These are phyloP conservation scores for Berkeleyomyces basicola DNA, from an alignment of 2,329 filamentous ascomycete genomes.

Conservation along the genomic window DNA sequence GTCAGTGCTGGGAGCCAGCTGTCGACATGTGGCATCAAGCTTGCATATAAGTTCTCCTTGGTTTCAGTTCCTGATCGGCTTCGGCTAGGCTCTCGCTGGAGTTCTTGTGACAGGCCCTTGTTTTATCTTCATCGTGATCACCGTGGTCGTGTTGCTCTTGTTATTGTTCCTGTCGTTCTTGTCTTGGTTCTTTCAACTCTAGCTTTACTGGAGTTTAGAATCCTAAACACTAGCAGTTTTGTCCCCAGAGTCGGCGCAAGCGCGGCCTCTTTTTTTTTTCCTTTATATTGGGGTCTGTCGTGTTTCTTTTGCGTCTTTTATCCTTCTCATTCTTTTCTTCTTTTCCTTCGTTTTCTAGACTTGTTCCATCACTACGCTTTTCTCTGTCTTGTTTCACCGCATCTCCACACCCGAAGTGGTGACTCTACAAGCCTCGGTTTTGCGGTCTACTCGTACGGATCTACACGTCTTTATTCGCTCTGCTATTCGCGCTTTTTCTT, in stretches of 20 bases:
- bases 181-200: neutral
- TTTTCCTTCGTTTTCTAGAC: neutral
- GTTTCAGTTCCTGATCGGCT: neutral
- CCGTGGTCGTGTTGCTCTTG: neutral
- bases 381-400: neutral
- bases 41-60: neutral
- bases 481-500: neutral
- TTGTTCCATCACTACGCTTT: neutral
- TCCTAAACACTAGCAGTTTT: neutral
- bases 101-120: neutral
- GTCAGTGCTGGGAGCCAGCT: neutral
- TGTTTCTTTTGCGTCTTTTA: neutral
- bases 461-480: neutral
- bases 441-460: no score
- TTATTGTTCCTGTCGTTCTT: neutral
- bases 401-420: neutral
- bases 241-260: neutral
- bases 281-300: neutral
- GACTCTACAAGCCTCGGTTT: no score
- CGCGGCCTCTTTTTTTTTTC: neutral
- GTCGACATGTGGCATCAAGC: no score
- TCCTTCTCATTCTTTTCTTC: neutral
- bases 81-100: neutral
- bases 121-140: neutral
- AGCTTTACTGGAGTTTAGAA: neutral